Percentiles rank a stretch among this genome's conserved stretches.
phyloP scores from a whole-genome alignment of 257 asterid species.

The Mentha longifolia region DNA sequence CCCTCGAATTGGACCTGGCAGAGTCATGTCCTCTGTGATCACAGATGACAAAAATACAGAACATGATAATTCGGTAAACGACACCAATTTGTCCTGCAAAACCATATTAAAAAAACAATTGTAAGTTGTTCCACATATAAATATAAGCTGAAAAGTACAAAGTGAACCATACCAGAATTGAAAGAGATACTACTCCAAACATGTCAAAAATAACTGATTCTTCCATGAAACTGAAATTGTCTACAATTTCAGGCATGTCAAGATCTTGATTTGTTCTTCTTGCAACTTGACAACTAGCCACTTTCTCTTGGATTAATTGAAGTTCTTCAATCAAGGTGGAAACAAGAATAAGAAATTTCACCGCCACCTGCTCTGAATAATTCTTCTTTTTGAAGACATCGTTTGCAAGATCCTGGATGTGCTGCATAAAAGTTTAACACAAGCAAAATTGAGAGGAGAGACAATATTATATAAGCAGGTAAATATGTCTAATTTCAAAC shows the following conservation, averaged over 20 bases:
- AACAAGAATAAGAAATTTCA: conserved; percentile 75
- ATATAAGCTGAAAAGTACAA: conserved; percentile 20
- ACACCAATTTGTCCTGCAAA: conserved; percentile 68
- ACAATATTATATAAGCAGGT: neutral
- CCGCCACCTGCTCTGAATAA: conserved; percentile 53
- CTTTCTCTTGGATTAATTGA: conserved; percentile 62
- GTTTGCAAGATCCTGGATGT: conserved; percentile 59
- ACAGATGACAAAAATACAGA: conserved; percentile 63
- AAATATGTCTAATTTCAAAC: conserved; percentile 18
- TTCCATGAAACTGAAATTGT: conserved; percentile 37
- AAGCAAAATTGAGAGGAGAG: conserved; percentile 19
- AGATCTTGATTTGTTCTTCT: conserved; percentile 42
- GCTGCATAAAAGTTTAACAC: conserved; percentile 45
- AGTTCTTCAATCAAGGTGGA: conserved; percentile 79
- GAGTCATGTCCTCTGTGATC: conserved; percentile 46
- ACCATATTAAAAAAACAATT: conserved; percentile 21
- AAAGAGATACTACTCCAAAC: conserved; percentile 49
- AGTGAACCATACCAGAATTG: conserved; percentile 58
- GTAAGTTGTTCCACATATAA: neutral
- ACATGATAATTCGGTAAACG: conserved; percentile 62
- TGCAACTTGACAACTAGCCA: conserved; percentile 38
- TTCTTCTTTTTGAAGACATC: conserved; percentile 52
- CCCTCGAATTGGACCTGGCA: conserved; percentile 80
- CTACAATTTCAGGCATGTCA: conserved; percentile 40
- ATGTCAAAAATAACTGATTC: conserved; percentile 51